Evolutionary conservation across 192 early-diverging fungal genomes (phyloP).

Genomic region (Podila verticillata): DNA sequence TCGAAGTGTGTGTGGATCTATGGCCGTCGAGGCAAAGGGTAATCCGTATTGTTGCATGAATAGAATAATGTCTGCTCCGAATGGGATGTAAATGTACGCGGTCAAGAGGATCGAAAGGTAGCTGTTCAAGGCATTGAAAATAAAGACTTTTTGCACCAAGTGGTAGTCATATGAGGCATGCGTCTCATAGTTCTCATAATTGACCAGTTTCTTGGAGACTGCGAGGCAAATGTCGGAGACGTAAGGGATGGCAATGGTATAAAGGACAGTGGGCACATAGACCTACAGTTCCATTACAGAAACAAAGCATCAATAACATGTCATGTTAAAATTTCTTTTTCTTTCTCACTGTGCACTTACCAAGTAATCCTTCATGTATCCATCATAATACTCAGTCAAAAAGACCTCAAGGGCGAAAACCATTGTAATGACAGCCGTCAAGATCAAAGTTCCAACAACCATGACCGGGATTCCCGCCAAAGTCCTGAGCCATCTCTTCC

Average conservation of each 20-base stretch:
- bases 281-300: conserved; percentile 44
- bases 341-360: too few relatives aligned
- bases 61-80: conserved; percentile 71
- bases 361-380: conserved; percentile 71
- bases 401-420: conserved; percentile 82
- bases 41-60: conserved; percentile 56
- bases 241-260: conserved; percentile 76
- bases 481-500: conserved; percentile 74
- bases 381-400: conserved; percentile 82
- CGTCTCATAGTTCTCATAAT: conserved; percentile 87
- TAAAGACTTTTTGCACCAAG: conserved; percentile 86
- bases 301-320: too few relatives aligned
- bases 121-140: conserved; percentile 83
- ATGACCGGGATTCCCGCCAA: conserved; percentile 65
- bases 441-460: conserved; percentile 63
- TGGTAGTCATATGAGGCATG: conserved; percentile 73
- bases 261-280: conserved; percentile 78
- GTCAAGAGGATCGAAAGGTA: conserved; percentile 88
- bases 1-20: conserved; percentile 67
- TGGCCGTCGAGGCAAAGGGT: conserved; percentile 49
- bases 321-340: too few relatives aligned
- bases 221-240: conserved; percentile 73
- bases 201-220: conserved; percentile 69
- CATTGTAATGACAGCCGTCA: conserved; percentile 68
- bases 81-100: conserved; percentile 89